A percentile compares a stretch with the other conserved stretches of the same genome.
Conservation (phyloP, 2,329 filamentous ascomycete species). For the Trichoderma harzianum region DNA sequence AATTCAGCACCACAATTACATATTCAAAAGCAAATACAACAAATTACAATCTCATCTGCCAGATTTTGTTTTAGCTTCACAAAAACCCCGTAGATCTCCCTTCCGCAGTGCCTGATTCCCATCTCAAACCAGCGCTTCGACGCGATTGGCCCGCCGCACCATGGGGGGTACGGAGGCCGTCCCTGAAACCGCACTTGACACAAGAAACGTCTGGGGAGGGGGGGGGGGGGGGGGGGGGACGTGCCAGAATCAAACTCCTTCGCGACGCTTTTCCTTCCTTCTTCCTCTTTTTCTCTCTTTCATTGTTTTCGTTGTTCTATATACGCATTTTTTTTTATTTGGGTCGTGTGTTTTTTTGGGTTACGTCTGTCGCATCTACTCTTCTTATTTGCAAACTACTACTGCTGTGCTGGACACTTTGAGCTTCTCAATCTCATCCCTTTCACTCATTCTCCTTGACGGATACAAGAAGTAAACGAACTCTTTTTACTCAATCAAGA, state of each 20-base stretch:
- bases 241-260: neutral
- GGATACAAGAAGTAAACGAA: neutral
- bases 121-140: neutral
- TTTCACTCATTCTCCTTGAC: neutral
- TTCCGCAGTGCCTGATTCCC: neutral
- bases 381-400: neutral
- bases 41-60: neutral
- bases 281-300: neutral
- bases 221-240: neutral
- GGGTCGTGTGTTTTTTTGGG: neutral
- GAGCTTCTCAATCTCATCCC: neutral
- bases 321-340: neutral
- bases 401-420: neutral
- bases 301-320: neutral
- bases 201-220: neutral
- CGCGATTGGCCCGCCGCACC: neutral
- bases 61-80: neutral
- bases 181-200: slow-evolving; percentile 16
- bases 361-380: neutral
- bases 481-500: slow-evolving; percentile 17
- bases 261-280: neutral
- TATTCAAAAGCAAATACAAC: neutral
- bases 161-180: neutral
- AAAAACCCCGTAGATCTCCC: neutral
- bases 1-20: neutral